phyloP scores from a whole-genome alignment of 2,329 filamentous ascomycete species.

The Colletotrichum graminicola region DNA sequence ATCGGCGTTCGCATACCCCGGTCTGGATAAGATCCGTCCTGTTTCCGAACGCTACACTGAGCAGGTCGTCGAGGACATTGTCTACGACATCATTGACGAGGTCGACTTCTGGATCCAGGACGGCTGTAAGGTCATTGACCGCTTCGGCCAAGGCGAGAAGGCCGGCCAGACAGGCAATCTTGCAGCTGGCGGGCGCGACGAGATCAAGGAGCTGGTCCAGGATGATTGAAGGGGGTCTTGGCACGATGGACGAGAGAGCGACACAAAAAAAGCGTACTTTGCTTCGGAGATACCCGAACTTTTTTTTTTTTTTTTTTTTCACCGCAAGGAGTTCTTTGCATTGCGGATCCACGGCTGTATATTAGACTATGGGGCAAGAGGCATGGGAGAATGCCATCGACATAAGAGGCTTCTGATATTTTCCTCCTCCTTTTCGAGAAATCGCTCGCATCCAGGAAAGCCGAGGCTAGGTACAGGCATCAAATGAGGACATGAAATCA shows the following conservation, averaged over 20 bases:
- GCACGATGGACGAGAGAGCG: not conserved
- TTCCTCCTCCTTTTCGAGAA: not conserved
- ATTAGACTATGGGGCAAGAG: constrained; percentile 9
- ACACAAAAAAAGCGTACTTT: constrained; percentile 9
- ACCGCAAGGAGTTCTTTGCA: constrained; percentile 3
- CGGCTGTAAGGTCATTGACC: constrained; percentile 63
- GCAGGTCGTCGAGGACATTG: constrained; percentile 93
- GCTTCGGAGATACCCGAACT: constrained; percentile 37
- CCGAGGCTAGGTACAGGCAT: not conserved
- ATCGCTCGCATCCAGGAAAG: not conserved
- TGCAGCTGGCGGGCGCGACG: constrained; percentile 60
- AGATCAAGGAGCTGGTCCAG: constrained; percentile 75
- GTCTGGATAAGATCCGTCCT: constrained; percentile 61
- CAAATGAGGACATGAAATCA: constrained; percentile 9
- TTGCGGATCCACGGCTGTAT: constrained; percentile 28
- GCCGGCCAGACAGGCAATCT: constrained; percentile 56
- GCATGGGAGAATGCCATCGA: not conserved
- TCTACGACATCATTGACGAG: constrained; percentile 95
- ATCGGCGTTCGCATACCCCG: constrained; percentile 15
- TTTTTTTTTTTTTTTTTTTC: not conserved
- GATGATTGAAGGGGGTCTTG: constrained; percentile 60
- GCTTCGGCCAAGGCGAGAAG: constrained; percentile 54
- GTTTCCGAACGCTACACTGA: constrained; percentile 87
- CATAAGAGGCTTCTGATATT: not conserved
- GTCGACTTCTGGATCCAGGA: constrained; percentile 90